Percentiles rank a stretch among this genome's conserved stretches.
phyloP scores from a whole-genome alignment of 768 basidiomycete species.

The Lactarius pseudohatsudake region DNA sequence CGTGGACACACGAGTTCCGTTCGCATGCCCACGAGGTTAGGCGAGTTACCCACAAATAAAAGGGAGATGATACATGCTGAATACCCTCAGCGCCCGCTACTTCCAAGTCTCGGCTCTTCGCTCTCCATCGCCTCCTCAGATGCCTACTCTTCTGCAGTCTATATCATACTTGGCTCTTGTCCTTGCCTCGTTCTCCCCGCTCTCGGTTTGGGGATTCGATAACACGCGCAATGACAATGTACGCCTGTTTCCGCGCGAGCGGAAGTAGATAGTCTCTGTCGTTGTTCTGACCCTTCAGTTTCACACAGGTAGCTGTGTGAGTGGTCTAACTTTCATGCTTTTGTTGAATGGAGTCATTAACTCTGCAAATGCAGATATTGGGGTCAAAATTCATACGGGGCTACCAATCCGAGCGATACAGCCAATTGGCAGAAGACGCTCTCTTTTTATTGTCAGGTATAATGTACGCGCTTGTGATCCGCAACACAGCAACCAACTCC shows the following conservation, averaged over 20 bases:
- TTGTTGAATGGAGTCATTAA: neutral
- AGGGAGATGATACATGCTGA: neutral
- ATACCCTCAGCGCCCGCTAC: neutral
- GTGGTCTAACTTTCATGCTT: constrained; percentile 14
- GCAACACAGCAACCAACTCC: neutral
- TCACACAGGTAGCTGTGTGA: constrained; percentile 35
- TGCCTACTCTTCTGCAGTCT: neutral
- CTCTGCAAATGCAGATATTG: constrained; percentile 43
- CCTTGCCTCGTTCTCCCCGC: neutral
- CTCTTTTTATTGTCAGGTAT: constrained; percentile 53
- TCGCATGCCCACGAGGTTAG: neutral
- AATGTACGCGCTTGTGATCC: neutral
- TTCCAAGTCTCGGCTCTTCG: neutral
- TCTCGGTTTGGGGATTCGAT: constrained; percentile 35
- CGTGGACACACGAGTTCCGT: neutral
- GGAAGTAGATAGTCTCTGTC: neutral
- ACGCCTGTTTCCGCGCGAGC: constrained; percentile 20
- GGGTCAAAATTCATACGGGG: constrained; percentile 63
- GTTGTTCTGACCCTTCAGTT: constrained; percentile 9
- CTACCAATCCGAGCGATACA: constrained; percentile 41
- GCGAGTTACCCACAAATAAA: neutral
- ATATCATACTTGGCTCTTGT: neutral
- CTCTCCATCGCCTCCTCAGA: neutral
- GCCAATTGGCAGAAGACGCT: constrained; percentile 54
- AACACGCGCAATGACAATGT: constrained; percentile 43